Evolutionary conservation across 176 grass and related monocot genomes (phyloP), one percentile per base, ranked within the genome.

Genomic region (Phoenix dactylifera): DNA sequence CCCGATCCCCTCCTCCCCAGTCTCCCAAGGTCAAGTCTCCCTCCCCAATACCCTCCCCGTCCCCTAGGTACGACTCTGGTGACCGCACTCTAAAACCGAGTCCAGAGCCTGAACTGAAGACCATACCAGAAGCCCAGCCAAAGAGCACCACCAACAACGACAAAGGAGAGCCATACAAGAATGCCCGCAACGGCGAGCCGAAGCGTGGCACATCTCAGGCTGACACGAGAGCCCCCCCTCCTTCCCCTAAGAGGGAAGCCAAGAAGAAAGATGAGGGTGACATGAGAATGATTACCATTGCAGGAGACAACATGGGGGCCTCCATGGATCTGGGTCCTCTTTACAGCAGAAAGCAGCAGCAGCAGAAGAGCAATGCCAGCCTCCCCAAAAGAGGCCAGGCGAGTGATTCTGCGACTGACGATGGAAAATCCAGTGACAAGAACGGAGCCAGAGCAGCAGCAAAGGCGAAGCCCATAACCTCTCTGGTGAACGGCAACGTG

Each of bases 401-500:
- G 16, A 59, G 35, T 22, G 53, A 9, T 6, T n/a, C 65, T 16
- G 16, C 3, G 16, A 20, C 35, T 1, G 49, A 49, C 22, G 55
- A 49, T 18, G 50, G 16, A 19, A 69, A 68, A 29, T 64, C 51
- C 0, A 28, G 15, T 51, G 54, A 29, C 7, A 52, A 51, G n/a
- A 68, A 30, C 7, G 29, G 15, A 1, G 9, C 51, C 22, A 71
- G 22, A 35, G 57, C 15, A 61, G 30, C 16, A 3, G 10, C 35
- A 12, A 62, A 54, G 24, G n/a, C 62, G 22, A 82, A 72, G 67
- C 55, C 79, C 30, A 51, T 68, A 24, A 62, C 55, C 16, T 76
- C 67, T 15, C 29, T 62, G 73, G 73, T 67, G 55, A 82, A 82
- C 70, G 77, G 79, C 44, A 82, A 82, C 62, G 73, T 82, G 49